Percentiles rank a stretch among this genome's conserved stretches.
phyloP scores from a whole-genome alignment of 2,329 filamentous ascomycete genomes.

The Cadophora sp. region DNA sequence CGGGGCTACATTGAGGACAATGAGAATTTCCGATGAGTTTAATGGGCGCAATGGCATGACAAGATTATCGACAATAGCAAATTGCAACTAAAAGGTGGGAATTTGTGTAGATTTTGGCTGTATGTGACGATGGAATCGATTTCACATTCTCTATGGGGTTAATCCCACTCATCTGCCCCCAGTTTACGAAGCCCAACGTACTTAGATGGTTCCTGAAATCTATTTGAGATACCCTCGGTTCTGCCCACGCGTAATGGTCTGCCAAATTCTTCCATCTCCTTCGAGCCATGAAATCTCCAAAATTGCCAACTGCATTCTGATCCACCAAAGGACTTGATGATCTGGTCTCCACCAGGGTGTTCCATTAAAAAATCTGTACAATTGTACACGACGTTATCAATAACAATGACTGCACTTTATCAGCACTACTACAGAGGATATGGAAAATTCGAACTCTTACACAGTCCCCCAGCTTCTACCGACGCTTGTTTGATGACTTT shows the following conservation, averaged over 20 bases:
- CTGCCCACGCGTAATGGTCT: constrained; percentile 20
- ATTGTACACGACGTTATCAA: constrained; percentile 20
- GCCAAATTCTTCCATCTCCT: constrained; percentile 23
- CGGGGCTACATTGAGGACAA: neutral
- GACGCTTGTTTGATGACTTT: neutral
- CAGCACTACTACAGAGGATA: neutral
- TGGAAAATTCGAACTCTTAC: neutral
- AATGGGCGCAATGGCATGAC: too few relatives aligned
- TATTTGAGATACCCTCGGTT: constrained; percentile 20
- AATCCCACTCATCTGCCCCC: constrained; percentile 22
- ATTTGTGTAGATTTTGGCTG: neutral
- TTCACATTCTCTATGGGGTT: neutral
- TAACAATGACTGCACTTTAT: constrained; percentile 13
- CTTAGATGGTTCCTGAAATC: constrained; percentile 16
- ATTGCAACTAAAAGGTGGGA: neutral
- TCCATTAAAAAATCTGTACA: constrained; percentile 19
- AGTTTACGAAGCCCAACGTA: constrained; percentile 21
- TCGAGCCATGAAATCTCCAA: constrained; percentile 23
- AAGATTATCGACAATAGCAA: too few relatives aligned
- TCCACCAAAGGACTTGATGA: constrained; percentile 22
- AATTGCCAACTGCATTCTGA: constrained; percentile 26
- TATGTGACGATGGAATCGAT: too few relatives aligned
- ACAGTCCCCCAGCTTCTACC: constrained; percentile 6
- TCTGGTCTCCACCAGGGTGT: constrained; percentile 23
- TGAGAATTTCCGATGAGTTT: too few relatives aligned